phyloP scores from a whole-genome alignment of 441 rosid species.

The Hypseocharis bilobata region DNA sequence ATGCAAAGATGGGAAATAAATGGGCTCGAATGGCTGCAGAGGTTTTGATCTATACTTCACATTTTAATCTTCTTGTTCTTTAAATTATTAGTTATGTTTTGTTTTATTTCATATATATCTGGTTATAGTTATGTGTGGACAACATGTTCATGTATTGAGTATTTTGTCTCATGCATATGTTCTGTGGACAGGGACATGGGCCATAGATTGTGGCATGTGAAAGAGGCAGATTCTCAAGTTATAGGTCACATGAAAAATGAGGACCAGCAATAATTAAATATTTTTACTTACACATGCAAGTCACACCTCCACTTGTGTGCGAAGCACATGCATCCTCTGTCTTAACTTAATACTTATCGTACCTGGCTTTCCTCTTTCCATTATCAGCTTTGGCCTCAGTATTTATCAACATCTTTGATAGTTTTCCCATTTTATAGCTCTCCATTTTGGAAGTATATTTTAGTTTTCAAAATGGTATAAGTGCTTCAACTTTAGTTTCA shows the following conservation, averaged over 20 bases:
- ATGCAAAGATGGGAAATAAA: slow-evolving; percentile 26
- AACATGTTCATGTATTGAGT: not conserved
- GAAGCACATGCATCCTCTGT: not conserved
- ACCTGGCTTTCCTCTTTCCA: not conserved
- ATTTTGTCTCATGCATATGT: not conserved
- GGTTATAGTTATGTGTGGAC: not conserved
- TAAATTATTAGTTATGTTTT: not conserved
- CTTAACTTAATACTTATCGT: not conserved
- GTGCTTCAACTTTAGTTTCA: not conserved
- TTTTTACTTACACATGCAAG: too few species aligned
- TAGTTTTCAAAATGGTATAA: not conserved
- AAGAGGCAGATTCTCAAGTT: not conserved
- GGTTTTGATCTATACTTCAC: slow-evolving; percentile 12
- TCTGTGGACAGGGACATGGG: not conserved
- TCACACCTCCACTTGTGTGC: too few species aligned
- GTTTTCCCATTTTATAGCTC: not conserved
- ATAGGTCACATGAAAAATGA: not conserved
- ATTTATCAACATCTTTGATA: not conserved
- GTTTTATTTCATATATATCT: not conserved
- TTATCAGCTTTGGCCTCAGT: not conserved
- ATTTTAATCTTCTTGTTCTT: not conserved
- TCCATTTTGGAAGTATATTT: not conserved
- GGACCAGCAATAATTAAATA: not conserved
- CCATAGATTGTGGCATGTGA: not conserved
- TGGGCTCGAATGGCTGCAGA: slow-evolving; percentile 32